Evolutionary conservation across 108 stramenopile species (phyloP).

Genomic region (Cyclotella baltica): DNA sequence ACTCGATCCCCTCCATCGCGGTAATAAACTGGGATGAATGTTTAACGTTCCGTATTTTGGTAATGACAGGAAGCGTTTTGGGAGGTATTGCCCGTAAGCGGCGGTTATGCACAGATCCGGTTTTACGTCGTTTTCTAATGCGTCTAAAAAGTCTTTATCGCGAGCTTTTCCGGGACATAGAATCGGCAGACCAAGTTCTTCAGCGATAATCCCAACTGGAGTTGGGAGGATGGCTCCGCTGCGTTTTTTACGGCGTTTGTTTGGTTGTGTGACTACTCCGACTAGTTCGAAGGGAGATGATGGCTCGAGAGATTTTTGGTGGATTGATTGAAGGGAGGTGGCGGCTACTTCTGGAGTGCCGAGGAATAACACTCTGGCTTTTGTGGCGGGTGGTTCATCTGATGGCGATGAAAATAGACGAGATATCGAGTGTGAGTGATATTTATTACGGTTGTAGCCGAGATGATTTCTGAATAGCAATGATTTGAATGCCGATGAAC

Average conservation of each 20-base stretch:
- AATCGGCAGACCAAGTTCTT: conserved; percentile 75
- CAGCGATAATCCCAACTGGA: conserved; percentile 91
- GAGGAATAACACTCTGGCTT: conserved; percentile 89
- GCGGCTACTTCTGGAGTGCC: conserved; percentile 98
- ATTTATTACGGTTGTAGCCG: neutral
- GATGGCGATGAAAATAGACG: neutral
- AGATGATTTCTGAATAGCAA: neutral
- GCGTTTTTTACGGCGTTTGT: conserved; percentile 79
- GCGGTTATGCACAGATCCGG: conserved; percentile 99
- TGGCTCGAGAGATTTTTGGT: conserved; percentile 69
- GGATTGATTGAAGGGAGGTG: conserved; percentile 74
- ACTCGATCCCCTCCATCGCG: conserved; percentile 94
- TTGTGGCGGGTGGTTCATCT: conserved; percentile 4
- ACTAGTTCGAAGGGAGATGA: conserved; percentile 81
- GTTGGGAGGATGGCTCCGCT: conserved; percentile 80
- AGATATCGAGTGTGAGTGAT: neutral
- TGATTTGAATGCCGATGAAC: neutral
- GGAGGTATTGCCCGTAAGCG: conserved; percentile 96
- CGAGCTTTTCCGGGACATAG: conserved; percentile 91
- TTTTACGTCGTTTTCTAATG: conserved; percentile 61
- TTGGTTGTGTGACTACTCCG: conserved; percentile 94
- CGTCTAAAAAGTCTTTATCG: conserved; percentile 85
- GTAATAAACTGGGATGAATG: conserved; percentile 96
- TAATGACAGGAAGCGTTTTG: conserved; percentile 89
- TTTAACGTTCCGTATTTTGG: conserved; percentile 94